Evolutionary conservation across 108 stramenopile genomes (phyloP).

Genomic region (Cylindrotheca closterium): DNA sequence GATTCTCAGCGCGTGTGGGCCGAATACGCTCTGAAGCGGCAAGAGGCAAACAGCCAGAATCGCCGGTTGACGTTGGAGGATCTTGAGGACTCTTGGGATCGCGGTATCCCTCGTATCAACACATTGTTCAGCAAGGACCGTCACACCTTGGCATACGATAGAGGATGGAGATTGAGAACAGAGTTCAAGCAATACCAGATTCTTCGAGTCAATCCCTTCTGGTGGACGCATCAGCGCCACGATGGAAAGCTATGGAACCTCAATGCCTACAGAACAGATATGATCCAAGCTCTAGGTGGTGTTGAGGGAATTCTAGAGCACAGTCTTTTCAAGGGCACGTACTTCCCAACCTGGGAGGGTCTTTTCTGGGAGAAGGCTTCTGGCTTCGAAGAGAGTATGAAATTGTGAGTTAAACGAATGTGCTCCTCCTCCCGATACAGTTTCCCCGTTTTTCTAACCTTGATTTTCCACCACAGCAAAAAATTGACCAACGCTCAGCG

Average conservation of each 20-base stretch:
- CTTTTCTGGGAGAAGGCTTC: conserved; percentile 99
- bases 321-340: conserved; percentile 99
- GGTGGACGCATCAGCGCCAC: conserved; percentile 99
- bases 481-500: conserved; percentile 99
- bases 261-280: conserved; percentile 99
- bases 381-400: conserved; percentile 99
- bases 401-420: conserved; percentile 54
- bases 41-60: conserved; percentile 98
- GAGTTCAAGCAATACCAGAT: conserved; percentile 98
- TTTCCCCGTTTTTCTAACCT: background rate
- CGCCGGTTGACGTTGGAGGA: conserved; percentile 98
- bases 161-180: conserved; percentile 98
- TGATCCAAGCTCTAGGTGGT: conserved; percentile 99
- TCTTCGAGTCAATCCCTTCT: conserved; percentile 94
- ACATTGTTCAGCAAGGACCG: conserved; percentile 97
- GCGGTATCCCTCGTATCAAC: conserved; percentile 99
- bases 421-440: background rate
- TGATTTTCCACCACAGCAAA: conserved; percentile 45
- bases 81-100: conserved; percentile 99
- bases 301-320: conserved; percentile 99
- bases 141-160: conserved; percentile 95
- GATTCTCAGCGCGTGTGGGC: conserved; percentile 99
- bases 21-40: conserved; percentile 99
- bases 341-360: conserved; percentile 99
- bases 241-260: conserved; percentile 99